Evolutionary conservation across 257 asterid species (phyloP), one percentile per base, ranked within the genome.

Genomic region (Galeopsis tetrahit): DNA sequence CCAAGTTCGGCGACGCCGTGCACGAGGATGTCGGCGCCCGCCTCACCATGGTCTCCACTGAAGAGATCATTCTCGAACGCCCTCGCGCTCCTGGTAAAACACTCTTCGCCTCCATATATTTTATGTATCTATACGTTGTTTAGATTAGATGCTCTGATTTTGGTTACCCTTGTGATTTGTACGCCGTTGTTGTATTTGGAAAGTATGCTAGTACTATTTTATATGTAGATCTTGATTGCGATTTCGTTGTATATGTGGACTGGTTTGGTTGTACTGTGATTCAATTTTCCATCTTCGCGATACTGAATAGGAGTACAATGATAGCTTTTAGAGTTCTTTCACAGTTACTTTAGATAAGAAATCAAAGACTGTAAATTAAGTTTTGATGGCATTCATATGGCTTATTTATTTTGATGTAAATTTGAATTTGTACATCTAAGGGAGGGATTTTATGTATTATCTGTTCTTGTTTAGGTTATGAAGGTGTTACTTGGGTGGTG

Each of bases 41-140:
- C 34, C 91, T 91, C 21, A 93, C 98, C 42, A 91, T 89, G 96
- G 94, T 93, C 10, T 91, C 98, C 49, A 93, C 98, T 1, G 98
- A 93, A 59, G 98, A 93, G 81, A 89, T 93, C 74, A 58, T 88
- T 68, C 94, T 93, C n/a, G 96, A 93, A 74, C 88, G 98, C 21
- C 98, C 96, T 13, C 86, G 92, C n/a, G 96, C 93, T 40, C 89
- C 90, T 1, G 97, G 96, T 93, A 77, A 28, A 21, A 21, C 28
- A 21, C 28, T 21, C 5, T 4, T 3, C 70, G 10, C 32, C 51
- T 2, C 31, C 35, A 3, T 10, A 1, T 34, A 10, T 51, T 10
- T 4, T 39, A 4, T 38, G 1, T 39, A 61, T 40, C 6, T 58
- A 0, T 44, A 17, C 17, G 5, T 17, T 61, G 35, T 40, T 56